Base-by-base conservation (phyloP, 257 asterid species). In the Solanum sitiens region DNA sequence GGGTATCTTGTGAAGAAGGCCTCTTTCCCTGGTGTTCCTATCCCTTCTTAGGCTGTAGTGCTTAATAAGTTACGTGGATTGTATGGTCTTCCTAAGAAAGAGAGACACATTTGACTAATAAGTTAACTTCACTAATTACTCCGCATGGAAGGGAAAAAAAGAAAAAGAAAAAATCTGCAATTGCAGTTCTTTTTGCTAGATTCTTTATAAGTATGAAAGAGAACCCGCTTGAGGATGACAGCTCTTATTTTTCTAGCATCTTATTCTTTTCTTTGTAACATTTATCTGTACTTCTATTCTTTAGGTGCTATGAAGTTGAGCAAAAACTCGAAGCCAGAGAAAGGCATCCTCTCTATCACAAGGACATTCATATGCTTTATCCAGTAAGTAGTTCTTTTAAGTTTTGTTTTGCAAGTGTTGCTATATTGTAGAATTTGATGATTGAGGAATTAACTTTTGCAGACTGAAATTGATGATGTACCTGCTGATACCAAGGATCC, bases 251-350 rank as follows among this genome's bases (percentile, higher is more conserved):
- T 80, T 80, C 68, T 47, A 27, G 85, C 68, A 47, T 30, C 10
- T 25, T 80, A 27, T 18, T 76, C 33, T 23, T 77, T 79, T 45
- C 23, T 77, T 77, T 25, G 63, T 44, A 30, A 80, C 85, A 30
- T 8, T 80, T 80, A 80, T 23, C 85, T 80, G 68, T 47, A 50
- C 68, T 47, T 21, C 14, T 80, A 80, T 50, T 47, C 85, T 67
- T 87, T 63, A 97, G 99, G 91, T 95, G 99, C 93, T 93, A 95
- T 83, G 98, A 95, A 70, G 93, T 95, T 84, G 99, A 97, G 90
- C 93, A 93, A 88, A 93, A 90, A 87, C 98, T 94, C 20, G 98
- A 95, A 40, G 99, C 93, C 87, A 89, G 98, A 90, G 99, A 97
- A 92, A 94, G 98, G 88, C 99, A 97, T 90, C 99, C 99, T 86